Conservation (phyloP, 192 early-diverging fungal species). For the Spinellus fusiger region DNA sequence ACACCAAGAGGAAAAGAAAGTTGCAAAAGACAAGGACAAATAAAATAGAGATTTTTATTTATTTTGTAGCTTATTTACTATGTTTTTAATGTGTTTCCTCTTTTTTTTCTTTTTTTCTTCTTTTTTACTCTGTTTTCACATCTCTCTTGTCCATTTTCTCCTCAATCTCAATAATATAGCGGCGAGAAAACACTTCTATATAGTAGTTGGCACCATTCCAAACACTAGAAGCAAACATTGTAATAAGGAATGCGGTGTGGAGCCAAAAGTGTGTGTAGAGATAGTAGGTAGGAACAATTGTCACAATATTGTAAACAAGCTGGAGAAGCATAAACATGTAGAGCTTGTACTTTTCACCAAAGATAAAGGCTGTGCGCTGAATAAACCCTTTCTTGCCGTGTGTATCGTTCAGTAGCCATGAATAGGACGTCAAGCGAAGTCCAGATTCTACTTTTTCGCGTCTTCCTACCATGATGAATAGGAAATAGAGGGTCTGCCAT, state of each 20-base stretch:
- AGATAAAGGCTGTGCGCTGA: conserved; percentile 36
- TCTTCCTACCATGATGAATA: conserved; percentile 26
- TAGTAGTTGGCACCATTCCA: conserved; percentile 67
- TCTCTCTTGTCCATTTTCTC: not conserved
- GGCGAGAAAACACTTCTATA: conserved; percentile 61
- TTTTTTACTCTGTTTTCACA: not conserved
- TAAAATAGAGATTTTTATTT: too few relatives aligned
- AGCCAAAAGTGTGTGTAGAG: conserved; percentile 47
- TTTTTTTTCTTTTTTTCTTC: too few relatives aligned
- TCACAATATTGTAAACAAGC: conserved; percentile 45
- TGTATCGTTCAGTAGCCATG: conserved; percentile 52
- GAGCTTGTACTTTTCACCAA: conserved; percentile 46
- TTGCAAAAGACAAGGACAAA: too few relatives aligned
- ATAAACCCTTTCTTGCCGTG: conserved; percentile 29
- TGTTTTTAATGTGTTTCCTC: too few relatives aligned
- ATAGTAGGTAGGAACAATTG: conserved; percentile 40
- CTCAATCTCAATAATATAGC: conserved; percentile 39
- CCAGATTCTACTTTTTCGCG: conserved; percentile 32
- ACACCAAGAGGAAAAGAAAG: too few relatives aligned
- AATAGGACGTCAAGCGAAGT: conserved; percentile 51
- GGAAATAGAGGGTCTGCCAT: conserved; percentile 28
- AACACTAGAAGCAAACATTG: conserved; percentile 48
- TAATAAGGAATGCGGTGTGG: conserved; percentile 47
- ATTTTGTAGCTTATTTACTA: too few relatives aligned
- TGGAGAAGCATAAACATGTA: conserved; percentile 58